Percentiles rank a stretch among this genome's conserved stretches.
Conservation (phyloP, 176 grass and related monocot species). For the Urochloa ruziziensis region DNA sequence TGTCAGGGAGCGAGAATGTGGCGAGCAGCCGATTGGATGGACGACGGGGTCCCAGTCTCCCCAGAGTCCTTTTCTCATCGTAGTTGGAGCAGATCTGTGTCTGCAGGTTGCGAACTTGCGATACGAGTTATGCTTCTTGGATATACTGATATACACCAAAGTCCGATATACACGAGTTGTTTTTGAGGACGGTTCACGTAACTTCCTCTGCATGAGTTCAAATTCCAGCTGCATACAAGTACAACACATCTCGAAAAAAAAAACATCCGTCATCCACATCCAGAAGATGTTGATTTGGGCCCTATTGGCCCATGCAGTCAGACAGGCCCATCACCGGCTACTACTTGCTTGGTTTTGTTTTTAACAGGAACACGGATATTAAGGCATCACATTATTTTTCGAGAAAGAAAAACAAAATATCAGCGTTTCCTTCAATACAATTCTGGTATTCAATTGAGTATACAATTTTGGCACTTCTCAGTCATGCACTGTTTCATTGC, state of each 20-base stretch:
- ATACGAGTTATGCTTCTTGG: background rate
- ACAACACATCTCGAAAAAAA: no score
- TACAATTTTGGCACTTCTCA: background rate
- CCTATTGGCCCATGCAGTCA: background rate
- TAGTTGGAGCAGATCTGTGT: background rate
- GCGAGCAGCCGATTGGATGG: background rate
- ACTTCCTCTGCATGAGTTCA: background rate
- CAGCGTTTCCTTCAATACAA: background rate
- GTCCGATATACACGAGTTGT: no score
- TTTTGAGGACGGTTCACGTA: background rate
- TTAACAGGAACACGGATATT: background rate
- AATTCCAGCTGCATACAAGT: background rate
- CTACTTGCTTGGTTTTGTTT: background rate
- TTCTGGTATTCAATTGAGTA: background rate
- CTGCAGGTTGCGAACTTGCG: no score
- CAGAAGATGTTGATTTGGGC: no score
- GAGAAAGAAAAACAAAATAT: background rate
- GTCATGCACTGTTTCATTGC: background rate
- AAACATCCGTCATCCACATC: no score
- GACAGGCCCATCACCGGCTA: background rate
- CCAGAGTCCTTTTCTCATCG: background rate
- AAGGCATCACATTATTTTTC: background rate
- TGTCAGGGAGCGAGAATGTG: constrained; percentile 4
- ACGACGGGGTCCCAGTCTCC: background rate
- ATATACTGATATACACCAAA: no score